Conservation (phyloP, 192 early-diverging fungal genomes). For the Gryganskiella cystojenkinii region DNA sequence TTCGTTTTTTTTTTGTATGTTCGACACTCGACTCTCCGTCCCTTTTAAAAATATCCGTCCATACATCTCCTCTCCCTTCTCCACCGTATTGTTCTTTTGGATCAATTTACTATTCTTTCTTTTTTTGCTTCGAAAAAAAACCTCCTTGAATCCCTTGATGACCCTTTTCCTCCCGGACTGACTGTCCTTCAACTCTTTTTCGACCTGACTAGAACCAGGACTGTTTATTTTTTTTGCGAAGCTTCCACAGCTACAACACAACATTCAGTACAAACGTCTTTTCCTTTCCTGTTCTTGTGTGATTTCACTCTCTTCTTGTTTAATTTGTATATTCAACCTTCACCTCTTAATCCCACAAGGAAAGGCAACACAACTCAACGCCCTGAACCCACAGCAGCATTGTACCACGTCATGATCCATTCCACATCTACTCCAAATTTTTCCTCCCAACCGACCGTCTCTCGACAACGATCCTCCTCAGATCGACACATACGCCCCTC, state of each 20-base stretch:
- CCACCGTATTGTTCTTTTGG: too few relatives aligned
- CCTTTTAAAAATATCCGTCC: neutral
- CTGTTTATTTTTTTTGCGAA: too few relatives aligned
- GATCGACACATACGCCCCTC: constrained; percentile 1
- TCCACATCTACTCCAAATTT: neutral
- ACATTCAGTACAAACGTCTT: neutral
- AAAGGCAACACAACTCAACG: neutral
- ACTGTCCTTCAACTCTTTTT: too few relatives aligned
- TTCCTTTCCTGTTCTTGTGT: neutral
- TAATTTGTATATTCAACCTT: too few relatives aligned
- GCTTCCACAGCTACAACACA: too few relatives aligned
- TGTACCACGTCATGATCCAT: neutral
- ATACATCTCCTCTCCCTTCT: constrained; percentile 1
- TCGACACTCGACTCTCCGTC: constrained; percentile 2
- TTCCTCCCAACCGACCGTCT: neutral
- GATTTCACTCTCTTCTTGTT: constrained; percentile 6
- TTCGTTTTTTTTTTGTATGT: neutral
- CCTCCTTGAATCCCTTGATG: too few relatives aligned
- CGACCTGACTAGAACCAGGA: too few relatives aligned
- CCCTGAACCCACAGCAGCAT: neutral
- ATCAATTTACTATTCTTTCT: too few relatives aligned
- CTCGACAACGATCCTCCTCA: constrained; percentile 12
- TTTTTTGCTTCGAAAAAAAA: too few relatives aligned
- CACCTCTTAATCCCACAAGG: neutral
- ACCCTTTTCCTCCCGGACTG: too few relatives aligned